Base-by-base conservation (phyloP, 176 grass and related monocot species). In the Thinopyrum elongatum region DNA sequence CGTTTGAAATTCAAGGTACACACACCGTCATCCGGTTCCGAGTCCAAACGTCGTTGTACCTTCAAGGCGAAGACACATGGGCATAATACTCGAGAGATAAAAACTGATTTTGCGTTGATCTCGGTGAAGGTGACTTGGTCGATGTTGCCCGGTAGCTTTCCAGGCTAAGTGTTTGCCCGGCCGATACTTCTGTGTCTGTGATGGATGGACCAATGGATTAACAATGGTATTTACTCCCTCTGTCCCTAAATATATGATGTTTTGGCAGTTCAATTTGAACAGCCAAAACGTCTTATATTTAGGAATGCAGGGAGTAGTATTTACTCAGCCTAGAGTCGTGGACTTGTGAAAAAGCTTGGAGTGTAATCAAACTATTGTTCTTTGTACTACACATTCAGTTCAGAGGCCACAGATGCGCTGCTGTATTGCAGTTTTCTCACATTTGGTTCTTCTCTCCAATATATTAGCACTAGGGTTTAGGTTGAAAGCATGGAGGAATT, bases 1-100 rank as follows among this genome's bases (percentile, higher is more conserved):
- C 41, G 51, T 27, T 77, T 85, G 41, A 77, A 35, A 42, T 85
- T 85, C 29, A 77, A 53, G 39, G 1, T 84, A 65, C 19, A 2
- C 11, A 1, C 44, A 29, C 8, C 14, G 0, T 8, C 26, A 6
- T 33, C 53, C 0, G 53, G 53, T 58, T 58, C 7, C 19, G 34
- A 22, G 53, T 58, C 3, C 4, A 34, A 63, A 62, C 57, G 49
- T 38, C 36, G 11, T 9, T 17, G 33, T 10, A 62, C 34, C 57
- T 79, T 79, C 34, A 39, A 79, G 61, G 58, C 79, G 0, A 29
- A 16, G 2, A 27, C 53, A 21, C 53, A 57, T 57, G 53, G 53
- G 19, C 2, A 2, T 57, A 57, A 57, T 22, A 22, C 19, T 22
- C 53, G 19, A 57, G 19, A 57, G 53, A 57, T 57, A 57, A 57